Conservation (phyloP, 176 grass and related monocot genomes). For the Paspalum vaginatum region DNA sequence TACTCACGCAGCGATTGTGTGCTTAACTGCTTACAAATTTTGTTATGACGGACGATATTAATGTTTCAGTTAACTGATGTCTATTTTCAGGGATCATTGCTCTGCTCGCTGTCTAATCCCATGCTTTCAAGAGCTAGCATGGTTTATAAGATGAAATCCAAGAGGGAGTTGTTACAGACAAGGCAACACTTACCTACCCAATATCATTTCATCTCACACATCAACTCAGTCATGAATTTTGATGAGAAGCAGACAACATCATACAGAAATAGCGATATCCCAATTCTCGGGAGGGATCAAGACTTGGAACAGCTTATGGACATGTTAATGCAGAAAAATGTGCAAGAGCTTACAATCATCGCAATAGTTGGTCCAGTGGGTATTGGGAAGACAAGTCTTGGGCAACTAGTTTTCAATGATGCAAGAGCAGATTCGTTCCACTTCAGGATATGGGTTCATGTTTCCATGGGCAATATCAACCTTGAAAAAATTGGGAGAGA, state of each 20-base stretch:
- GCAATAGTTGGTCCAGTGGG: slow-evolving; percentile 55
- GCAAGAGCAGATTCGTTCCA: slow-evolving; percentile 38
- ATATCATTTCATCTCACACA: slow-evolving; percentile 49
- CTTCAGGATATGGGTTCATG: slow-evolving; percentile 57
- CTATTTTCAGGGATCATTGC: slow-evolving; percentile 47
- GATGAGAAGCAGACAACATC: slow-evolving; percentile 51
- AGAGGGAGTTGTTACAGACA: slow-evolving; percentile 41
- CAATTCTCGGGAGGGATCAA: slow-evolving; percentile 38
- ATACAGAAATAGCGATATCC: slow-evolving; percentile 41
- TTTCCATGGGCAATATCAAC: slow-evolving; percentile 54
- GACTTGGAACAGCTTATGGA: slow-evolving; percentile 36
- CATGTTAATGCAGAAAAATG: slow-evolving; percentile 22
- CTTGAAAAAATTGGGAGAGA: slow-evolving; percentile 50
- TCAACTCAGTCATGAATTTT: slow-evolving; percentile 36
- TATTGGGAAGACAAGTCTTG: slow-evolving; percentile 58
- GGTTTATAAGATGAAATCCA: slow-evolving; percentile 63
- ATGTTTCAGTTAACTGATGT: too few relatives aligned
- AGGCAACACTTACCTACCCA: slow-evolving; percentile 40
- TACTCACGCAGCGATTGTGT: too few relatives aligned
- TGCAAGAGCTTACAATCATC: slow-evolving; percentile 42
- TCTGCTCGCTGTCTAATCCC: slow-evolving; percentile 49
- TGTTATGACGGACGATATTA: too few relatives aligned
- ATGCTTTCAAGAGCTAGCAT: slow-evolving; percentile 47
- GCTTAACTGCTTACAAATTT: too few relatives aligned
- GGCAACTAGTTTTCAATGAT: slow-evolving; percentile 53